Percentiles rank a stretch among this genome's conserved stretches.
Conservation (phyloP, 179 eudicot species). For the Pouteria campechiana region DNA sequence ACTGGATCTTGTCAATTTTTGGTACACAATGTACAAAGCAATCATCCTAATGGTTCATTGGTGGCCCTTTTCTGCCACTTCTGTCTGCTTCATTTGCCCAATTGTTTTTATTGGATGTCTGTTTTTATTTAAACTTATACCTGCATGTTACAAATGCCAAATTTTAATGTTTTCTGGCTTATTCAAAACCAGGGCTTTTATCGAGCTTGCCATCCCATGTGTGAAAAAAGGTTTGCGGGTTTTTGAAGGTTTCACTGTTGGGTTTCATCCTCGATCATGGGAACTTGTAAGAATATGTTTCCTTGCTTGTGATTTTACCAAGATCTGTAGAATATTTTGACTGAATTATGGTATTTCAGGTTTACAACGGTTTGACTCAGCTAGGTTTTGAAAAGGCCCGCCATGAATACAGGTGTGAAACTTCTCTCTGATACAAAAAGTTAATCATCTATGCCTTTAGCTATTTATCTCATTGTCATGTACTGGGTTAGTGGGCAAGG, state of each 20-base stretch:
- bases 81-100: no score
- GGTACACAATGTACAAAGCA: no score
- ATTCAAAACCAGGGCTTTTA: conserved; percentile 43
- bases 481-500: no score
- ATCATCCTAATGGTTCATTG: no score
- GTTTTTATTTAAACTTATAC: not conserved
- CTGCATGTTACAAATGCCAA: not conserved
- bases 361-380: conserved; percentile 90
- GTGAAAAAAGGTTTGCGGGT: conserved; percentile 70
- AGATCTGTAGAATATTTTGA: not conserved
- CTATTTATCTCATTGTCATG: no score
- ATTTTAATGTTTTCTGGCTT: conserved; percentile 4
- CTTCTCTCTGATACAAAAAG: no score
- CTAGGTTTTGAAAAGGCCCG: conserved; percentile 67
- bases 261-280: conserved; percentile 91
- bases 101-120: no score
- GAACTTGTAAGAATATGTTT: conserved; percentile 54
- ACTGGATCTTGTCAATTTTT: no score
- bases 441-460: no score
- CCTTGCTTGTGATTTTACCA: not conserved
- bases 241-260: conserved; percentile 85
- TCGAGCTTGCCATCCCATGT: conserved; percentile 92
- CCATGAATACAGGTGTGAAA: conserved; percentile 66
- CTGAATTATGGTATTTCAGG: conserved; percentile 27
- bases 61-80: no score